Evolutionary conservation across 306 rosid species (phyloP).

Genomic region (Vachellia pachyceras): DNA sequence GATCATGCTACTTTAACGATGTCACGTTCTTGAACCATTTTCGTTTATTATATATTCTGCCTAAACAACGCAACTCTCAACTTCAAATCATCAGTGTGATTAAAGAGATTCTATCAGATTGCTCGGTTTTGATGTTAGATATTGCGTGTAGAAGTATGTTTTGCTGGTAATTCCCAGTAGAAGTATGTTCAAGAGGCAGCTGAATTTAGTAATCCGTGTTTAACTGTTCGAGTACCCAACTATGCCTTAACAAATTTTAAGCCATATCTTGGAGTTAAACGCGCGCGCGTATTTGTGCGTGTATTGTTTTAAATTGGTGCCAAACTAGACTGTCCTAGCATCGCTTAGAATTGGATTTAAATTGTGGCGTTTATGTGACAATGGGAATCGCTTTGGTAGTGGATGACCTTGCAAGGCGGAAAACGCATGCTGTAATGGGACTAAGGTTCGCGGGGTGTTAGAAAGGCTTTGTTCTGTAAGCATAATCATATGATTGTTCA

Average conservation of each 20-base stretch:
- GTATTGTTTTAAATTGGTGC: not conserved
- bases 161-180: not conserved
- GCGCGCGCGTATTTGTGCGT: too few species aligned
- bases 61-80: not conserved
- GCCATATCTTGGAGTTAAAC: not conserved
- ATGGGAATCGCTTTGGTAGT: not conserved
- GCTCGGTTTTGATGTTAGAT: not conserved
- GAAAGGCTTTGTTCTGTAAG: not conserved
- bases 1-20: not conserved
- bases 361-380: not conserved
- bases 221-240: not conserved
- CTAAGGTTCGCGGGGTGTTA: not conserved
- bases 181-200: not conserved
- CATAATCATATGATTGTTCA: not conserved
- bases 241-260: not conserved
- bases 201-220: not conserved
- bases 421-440: not conserved
- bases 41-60: not conserved
- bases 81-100: not conserved
- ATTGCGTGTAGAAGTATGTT: too few species aligned
- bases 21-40: not conserved
- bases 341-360: not conserved
- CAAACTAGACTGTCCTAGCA: not conserved
- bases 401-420: not conserved
- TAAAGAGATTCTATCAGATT: not conserved